Percentiles rank a stretch among this genome's conserved stretches.
Evolutionary conservation across 768 basidiomycete species (phyloP).

Genomic region (Lactarius hatsudake): DNA sequence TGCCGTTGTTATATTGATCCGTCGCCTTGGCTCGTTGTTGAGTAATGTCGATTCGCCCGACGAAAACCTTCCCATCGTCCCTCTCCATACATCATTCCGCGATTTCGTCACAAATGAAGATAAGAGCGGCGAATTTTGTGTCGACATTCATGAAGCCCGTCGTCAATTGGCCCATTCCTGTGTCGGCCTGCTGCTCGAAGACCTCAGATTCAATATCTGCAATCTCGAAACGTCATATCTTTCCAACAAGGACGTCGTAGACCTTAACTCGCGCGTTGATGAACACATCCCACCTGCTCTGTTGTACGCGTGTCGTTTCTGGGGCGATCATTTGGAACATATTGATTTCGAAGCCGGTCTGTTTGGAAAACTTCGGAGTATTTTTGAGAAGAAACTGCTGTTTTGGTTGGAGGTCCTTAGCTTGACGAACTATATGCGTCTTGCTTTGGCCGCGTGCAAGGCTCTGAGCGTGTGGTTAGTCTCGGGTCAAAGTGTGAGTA

Average conservation of each 20-base stretch:
- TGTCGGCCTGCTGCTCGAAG: neutral
- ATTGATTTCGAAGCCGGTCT: neutral
- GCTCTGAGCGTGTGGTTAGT: neutral
- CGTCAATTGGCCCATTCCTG: neutral
- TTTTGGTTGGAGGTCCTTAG: neutral
- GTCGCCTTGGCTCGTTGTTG: neutral
- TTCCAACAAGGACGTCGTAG: neutral
- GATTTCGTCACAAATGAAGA: neutral
- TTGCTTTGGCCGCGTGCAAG: neutral
- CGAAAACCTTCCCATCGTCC: neutral
- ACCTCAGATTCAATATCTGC: conserved; percentile 6
- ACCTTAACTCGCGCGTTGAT: neutral
- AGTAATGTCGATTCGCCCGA: neutral
- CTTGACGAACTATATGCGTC: neutral
- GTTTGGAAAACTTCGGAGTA: neutral
- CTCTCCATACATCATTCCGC: neutral
- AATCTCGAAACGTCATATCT: neutral
- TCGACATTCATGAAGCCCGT: neutral
- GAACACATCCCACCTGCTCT: neutral
- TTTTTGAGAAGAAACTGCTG: neutral
- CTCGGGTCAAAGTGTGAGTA: neutral
- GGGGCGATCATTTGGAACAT: neutral
- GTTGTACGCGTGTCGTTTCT: conserved; percentile 7
- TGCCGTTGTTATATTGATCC: neutral
- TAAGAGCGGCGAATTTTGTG: neutral